Conservation (phyloP, 495 filamentous ascomycete species). For the Penicillium odoratum region DNA sequence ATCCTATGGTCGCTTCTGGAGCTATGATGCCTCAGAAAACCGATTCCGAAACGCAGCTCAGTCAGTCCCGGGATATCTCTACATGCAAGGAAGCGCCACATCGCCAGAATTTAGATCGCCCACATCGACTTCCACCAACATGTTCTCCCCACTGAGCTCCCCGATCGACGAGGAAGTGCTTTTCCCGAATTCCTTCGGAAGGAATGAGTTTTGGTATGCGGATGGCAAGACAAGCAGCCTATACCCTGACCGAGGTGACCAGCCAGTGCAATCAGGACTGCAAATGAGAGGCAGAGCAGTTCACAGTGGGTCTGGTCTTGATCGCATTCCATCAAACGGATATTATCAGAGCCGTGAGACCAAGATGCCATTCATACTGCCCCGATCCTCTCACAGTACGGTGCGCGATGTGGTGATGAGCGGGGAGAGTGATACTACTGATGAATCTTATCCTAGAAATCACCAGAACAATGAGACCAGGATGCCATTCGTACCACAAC, state of each 20-base stretch:
- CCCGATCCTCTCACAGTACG: background rate
- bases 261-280: constrained; percentile 22
- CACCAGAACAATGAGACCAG: background rate
- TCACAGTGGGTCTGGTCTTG: background rate
- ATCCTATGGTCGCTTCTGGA: background rate
- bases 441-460: background rate
- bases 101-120: constrained; percentile 20
- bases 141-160: constrained; percentile 29
- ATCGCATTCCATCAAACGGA: background rate
- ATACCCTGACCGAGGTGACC: constrained; percentile 29
- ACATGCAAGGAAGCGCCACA: background rate
- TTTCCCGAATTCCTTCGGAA: constrained; percentile 17
- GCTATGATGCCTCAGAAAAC: background rate
- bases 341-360: background rate
- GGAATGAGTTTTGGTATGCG: constrained; percentile 35
- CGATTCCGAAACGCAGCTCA: background rate
- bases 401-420: background rate
- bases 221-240: constrained; percentile 33
- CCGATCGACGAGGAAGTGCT: constrained; percentile 28
- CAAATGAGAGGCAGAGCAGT: background rate
- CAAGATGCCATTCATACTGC: background rate
- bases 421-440: constrained; percentile 9
- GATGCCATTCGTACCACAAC: background rate
- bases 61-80: background rate
- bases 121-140: constrained; percentile 16